These are phyloP conservation scores for Emiliania huxleyi DNA, from an alignment of 78 protist genomes.

Conservation along the genomic window DNA sequence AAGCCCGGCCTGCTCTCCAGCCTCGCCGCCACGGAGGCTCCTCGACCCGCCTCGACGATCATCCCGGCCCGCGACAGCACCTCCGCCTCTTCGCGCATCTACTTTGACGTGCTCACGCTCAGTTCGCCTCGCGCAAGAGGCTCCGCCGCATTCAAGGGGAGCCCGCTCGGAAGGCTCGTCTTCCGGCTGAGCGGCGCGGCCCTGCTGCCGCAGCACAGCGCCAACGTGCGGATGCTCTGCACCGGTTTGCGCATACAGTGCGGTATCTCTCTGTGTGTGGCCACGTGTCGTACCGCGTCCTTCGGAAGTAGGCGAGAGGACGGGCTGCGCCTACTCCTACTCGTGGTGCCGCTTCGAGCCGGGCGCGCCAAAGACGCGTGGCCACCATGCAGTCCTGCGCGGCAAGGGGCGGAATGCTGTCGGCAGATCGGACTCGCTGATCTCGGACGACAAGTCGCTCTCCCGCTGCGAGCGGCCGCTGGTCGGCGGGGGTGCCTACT, in stretches of 20 bases:
- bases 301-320: too few species aligned
- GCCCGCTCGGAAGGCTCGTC: neutral
- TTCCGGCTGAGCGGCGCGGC: neutral
- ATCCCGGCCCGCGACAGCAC: too few species aligned
- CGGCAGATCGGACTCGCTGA: neutral
- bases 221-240: neutral
- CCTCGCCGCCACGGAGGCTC: too few species aligned
- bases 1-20: too few species aligned
- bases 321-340: neutral
- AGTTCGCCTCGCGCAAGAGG: neutral
- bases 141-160: neutral
- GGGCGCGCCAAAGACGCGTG: neutral
- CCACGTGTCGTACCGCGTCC: too few species aligned
- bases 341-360: neutral
- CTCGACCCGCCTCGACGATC: too few species aligned
- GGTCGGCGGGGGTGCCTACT: neutral
- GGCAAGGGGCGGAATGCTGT: neutral
- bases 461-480: neutral
- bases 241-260: too few species aligned
- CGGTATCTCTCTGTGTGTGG: too few species aligned
- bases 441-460: neutral
- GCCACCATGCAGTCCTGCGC: neutral
- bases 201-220: neutral
- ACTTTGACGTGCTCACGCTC: neutral
- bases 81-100: too few species aligned